Evolutionary conservation across 2,329 filamentous ascomycete genomes (phyloP), one percentile per base, ranked within the genome.

Genomic region (Diplodia corticola): DNA sequence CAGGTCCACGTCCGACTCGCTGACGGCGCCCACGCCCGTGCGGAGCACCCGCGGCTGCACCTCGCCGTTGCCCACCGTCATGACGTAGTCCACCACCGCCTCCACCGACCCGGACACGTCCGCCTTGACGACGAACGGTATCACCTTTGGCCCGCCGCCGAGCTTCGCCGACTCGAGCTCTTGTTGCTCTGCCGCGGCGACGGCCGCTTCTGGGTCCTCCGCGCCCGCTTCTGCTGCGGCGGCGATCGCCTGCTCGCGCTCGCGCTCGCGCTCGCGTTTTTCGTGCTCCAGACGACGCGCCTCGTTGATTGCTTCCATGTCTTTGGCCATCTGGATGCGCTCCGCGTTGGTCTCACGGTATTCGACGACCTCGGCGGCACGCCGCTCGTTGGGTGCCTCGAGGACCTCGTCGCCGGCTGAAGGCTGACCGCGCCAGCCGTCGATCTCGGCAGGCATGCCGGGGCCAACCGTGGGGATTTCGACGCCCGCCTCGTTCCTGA

Each of bases 101-200:
- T 99, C 95, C 0, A 93, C 93, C 0, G 94, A 98, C 44, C 95
- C 95, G 68, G 90, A 91, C 20, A 98, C 95, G 73, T 99, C 95
- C 64, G 89, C 93, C 78, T 96, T 97, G 80, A 99, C 84, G 67
- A 95, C 87, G 78, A 98, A 95, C 72, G 90, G 90, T 55, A 97
- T 84, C 17, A 85, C 80, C 68, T 83, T 81, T 7, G 17, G 40
- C 6, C 40, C 40, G 40, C 40, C 40, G 40, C n/a, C 12, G 15
- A 84, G 82, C 0, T 84, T 84, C 33, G 78, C 75, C 0, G 76
- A 64, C 22, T 72, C 67, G 10, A 22, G 69, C 65, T 83, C 73
- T 9, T 82, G 81, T 37, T 77, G 71, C 15, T 74, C 71, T 2
- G 70, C 67, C 2, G 71, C 68, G 28, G 79, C 79, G 9, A 77